Evolutionary conservation across 331 rosid genomes (phyloP), one percentile per base, ranked within the genome.

Genomic region (Malus hybrid): DNA sequence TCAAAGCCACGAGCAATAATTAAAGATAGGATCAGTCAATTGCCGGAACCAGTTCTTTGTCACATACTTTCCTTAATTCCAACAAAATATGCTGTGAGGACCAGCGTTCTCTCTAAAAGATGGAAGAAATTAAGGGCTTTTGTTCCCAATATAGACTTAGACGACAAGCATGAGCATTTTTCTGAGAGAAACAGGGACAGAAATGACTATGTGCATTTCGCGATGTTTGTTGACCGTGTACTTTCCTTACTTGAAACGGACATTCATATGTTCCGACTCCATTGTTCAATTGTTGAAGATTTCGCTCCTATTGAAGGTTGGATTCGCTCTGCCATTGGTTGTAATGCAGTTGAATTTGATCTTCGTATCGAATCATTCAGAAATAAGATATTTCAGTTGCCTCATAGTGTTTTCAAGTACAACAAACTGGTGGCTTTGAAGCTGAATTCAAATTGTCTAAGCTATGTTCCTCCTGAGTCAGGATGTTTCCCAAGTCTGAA

Each of bases 1-100:
- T 44, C 14, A 44, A 44, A 44, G 63, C 48, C 32, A 50, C 19
- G 18, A 18, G 31, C 12, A 10, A 70, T 61, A 54, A 65, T 19
- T 31, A 32, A 16, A 32, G 75, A 71, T 31, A 71, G 50, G 48
- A 71, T 55, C 36, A 71, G 50, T 54, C 19, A 6, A 19, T 52
- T 54, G 22, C 75, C 65, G 3, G 31, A 54, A 11, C 0, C 1
- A 10, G 65, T 71, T 19, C 65, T 71, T 54, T 6, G 22, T 32
- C 65, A 32, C 31, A 71, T 71, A 1, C 65, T 71, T 54, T 54
- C 65, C 0, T 32, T 52, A 6, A 44, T 54, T 32, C n/a, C 48
- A 71, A 71, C 75, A n/a, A 71, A 70, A 54, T 19, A 7, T 32
- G 75, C 65, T 55, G 75, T 71, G 31, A 71, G 65, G 75, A 71